phyloP scores from a whole-genome alignment of 768 basidiomycete species.

The Lyophyllum atratum region DNA sequence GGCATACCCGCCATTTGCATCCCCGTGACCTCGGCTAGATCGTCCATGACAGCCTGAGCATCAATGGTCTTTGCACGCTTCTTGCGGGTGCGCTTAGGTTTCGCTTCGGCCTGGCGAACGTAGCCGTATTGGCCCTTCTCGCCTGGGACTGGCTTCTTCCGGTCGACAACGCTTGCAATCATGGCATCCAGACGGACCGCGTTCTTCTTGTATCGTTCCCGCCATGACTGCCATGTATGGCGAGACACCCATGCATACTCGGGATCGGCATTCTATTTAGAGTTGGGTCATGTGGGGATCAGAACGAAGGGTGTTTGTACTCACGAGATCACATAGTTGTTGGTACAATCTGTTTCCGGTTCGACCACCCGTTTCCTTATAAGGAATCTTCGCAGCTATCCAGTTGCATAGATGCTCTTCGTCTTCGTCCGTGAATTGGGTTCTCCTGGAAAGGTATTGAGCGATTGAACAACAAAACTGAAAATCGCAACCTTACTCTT shows the following conservation, averaged over 20 bases:
- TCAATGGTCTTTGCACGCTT: slow-evolving; percentile 39
- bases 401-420: slow-evolving; percentile 74
- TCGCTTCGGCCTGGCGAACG: slow-evolving; percentile 74
- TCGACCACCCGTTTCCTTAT: slow-evolving; percentile 78
- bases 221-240: slow-evolving; percentile 91
- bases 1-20: slow-evolving; percentile 19
- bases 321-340: slow-evolving; percentile 74
- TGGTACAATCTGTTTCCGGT: slow-evolving; percentile 85
- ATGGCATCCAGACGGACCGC: slow-evolving; percentile 61
- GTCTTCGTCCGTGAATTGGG: slow-evolving; percentile 76
- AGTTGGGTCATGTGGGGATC: not conserved
- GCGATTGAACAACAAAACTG: not conserved
- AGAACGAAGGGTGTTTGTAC: slow-evolving; percentile 6
- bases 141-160: slow-evolving; percentile 66
- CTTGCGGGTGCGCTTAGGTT: slow-evolving; percentile 56
- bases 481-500: slow-evolving; percentile 58
- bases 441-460: slow-evolving; percentile 49
- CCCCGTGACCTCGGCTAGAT: slow-evolving; percentile 16
- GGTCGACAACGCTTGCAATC: slow-evolving; percentile 67
- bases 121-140: slow-evolving; percentile 86
- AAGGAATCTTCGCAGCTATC: slow-evolving; percentile 84
- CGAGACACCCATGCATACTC: slow-evolving; percentile 80
- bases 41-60: slow-evolving; percentile 26
- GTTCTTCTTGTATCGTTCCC: slow-evolving; percentile 88
- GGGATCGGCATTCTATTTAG: slow-evolving; percentile 57